phyloP scores from a whole-genome alignment of 2,329 filamentous ascomycete genomes.

The Neocatenulostroma microsporum region DNA sequence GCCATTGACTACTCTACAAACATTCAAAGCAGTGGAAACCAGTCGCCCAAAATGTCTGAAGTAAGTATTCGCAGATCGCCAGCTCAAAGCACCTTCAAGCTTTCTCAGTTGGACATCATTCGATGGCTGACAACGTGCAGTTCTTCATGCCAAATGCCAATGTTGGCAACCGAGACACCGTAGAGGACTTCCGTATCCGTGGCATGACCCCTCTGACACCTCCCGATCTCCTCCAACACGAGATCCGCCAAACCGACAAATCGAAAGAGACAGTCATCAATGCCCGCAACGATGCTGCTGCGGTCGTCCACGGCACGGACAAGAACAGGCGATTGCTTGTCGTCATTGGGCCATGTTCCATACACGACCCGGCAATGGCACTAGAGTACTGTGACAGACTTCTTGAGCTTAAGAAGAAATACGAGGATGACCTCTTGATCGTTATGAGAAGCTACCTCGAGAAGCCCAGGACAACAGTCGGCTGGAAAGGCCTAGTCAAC shows the following conservation, averaged over 20 bases:
- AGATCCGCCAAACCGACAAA: constrained; percentile 57
- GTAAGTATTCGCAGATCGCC: too few relatives aligned
- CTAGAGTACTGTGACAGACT: constrained; percentile 88
- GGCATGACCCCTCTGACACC: constrained; percentile 66
- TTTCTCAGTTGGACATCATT: neutral
- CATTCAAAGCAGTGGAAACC: neutral
- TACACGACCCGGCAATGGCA: constrained; percentile 86
- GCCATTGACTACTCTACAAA: neutral
- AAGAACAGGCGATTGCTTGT: constrained; percentile 57
- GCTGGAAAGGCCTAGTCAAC: constrained; percentile 98
- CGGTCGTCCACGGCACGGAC: constrained; percentile 54
- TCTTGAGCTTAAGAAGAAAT: constrained; percentile 73
- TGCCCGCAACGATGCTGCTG: constrained; percentile 53
- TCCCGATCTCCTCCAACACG: constrained; percentile 89
- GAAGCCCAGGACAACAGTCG: constrained; percentile 95
- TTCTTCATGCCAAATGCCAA: constrained; percentile 45
- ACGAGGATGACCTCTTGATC: constrained; percentile 81
- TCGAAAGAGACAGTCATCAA: constrained; percentile 50
- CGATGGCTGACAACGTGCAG: constrained; percentile 22
- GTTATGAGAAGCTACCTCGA: constrained; percentile 98
- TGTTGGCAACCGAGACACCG: constrained; percentile 42
- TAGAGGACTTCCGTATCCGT: constrained; percentile 51
- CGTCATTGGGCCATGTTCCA: constrained; percentile 90
- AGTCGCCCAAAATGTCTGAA: constrained; percentile 10
- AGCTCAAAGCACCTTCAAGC: neutral